Percentiles rank a stretch among this genome's conserved stretches.
These are phyloP conservation scores for Papiliotrema terrestris DNA, from an alignment of 1,284 basidiomycete species.

Conservation along the genomic window DNA sequence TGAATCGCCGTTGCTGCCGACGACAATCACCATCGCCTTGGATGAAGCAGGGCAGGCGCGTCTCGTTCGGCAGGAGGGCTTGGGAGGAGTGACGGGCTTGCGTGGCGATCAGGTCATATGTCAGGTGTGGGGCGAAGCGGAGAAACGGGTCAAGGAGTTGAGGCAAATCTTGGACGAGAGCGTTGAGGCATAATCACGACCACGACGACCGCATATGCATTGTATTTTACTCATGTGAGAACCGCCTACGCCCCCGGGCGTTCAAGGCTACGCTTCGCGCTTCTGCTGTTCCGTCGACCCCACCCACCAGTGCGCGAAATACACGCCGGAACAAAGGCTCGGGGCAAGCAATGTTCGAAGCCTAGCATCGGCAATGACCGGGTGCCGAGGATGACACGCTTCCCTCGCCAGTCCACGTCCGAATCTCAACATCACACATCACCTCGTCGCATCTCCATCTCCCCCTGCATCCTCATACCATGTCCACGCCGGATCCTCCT, in stretches of 20 bases:
- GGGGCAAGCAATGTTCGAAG: too few relatives aligned
- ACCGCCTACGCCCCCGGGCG: too few relatives aligned
- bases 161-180: conserved; percentile 21
- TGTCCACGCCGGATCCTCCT: neutral
- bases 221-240: neutral
- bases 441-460: neutral
- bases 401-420: neutral
- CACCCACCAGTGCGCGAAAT: too few relatives aligned
- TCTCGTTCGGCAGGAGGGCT: conserved; percentile 53
- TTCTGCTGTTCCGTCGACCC: too few relatives aligned
- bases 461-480: neutral
- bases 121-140: conserved; percentile 37
- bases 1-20: conserved; percentile 78
- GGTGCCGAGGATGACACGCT: neutral
- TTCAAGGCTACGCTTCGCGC: too few relatives aligned
- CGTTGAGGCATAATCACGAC: neutral
- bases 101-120: conserved; percentile 33
- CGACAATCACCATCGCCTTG: conserved; percentile 63
- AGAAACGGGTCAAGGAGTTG: conserved; percentile 30
- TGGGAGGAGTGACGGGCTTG: conserved; percentile 56
- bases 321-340: too few relatives aligned
- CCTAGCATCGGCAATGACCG: neutral
- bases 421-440: neutral
- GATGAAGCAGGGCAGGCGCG: conserved; percentile 58
- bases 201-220: neutral